Evolutionary conservation across 139 green algal species (phyloP).

Genomic region (Picochlorum sp.): DNA sequence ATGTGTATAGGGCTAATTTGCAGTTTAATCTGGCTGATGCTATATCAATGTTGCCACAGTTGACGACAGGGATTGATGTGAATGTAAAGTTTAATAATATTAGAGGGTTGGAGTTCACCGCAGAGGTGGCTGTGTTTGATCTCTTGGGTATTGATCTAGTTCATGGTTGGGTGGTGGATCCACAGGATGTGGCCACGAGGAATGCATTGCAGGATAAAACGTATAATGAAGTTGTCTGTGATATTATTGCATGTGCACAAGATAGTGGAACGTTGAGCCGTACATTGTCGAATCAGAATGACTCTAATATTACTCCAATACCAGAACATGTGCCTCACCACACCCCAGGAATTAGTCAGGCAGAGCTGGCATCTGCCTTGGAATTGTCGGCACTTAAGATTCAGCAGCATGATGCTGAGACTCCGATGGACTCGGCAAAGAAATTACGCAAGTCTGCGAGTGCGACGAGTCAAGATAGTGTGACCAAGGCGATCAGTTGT

Average conservation of each 20-base stretch:
- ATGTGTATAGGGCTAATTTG: slow-evolving; percentile 45
- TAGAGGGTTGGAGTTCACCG: slow-evolving; percentile 58
- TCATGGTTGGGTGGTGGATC: slow-evolving; percentile 91
- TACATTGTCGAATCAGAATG: too few species aligned
- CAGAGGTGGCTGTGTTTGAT: slow-evolving; percentile 87
- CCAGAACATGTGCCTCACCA: slow-evolving; percentile 16
- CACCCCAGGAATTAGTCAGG: background rate
- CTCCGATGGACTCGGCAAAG: background rate
- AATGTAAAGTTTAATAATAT: slow-evolving; percentile 74
- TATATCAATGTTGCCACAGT: slow-evolving; percentile 58
- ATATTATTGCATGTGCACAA: slow-evolving; percentile 39
- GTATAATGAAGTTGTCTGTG: slow-evolving; percentile 79
- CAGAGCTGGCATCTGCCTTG: background rate
- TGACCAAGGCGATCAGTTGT: slow-evolving; percentile 15
- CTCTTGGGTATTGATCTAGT: slow-evolving; percentile 83
- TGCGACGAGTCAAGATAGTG: slow-evolving; percentile 15
- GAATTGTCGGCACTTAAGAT: background rate
- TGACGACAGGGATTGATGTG: slow-evolving; percentile 90
- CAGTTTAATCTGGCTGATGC: slow-evolving; percentile 49
- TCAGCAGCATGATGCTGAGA: background rate
- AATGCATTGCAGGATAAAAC: slow-evolving; percentile 29
- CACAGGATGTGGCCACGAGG: slow-evolving; percentile 24
- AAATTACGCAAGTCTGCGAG: background rate
- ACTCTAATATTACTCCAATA: slow-evolving; percentile 7
- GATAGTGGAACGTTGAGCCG: slow-evolving; percentile 12